Evolutionary conservation across 1,284 basidiomycete species (phyloP), one percentile per base, ranked within the genome.

Genomic region (Naganishia albida): DNA sequence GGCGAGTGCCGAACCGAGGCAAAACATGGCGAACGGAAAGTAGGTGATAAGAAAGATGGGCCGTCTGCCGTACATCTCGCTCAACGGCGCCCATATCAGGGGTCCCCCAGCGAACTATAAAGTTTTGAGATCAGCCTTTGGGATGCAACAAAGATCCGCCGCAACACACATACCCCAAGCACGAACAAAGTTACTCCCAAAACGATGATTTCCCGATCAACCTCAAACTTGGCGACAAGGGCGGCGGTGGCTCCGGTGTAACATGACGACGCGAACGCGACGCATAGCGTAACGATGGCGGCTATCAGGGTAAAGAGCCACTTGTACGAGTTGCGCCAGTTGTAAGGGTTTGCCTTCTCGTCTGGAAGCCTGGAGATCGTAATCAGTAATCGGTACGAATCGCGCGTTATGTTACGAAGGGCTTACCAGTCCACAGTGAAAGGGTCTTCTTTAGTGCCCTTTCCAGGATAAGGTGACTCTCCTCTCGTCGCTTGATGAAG

Each of bases 141-240:
- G n/a, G 43, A 44, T 12, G 7, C 38, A 39, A 38, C 25, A 16
- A 23, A 23, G 20, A 48, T 20, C 38, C 1, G 18, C 8, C 39
- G n/a, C 25, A 18, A 38, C 23, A 6, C 3, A 51, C 68, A 66
- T 49, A 71, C 68, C 18, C 72, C 83, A 48, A 86, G 74, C 38
- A 87, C 85, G 73, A 85, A 87, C 20, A 87, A 74, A 2, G 85
- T 84, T 39, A 88, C 81, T 44, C 87, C 86, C 2, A 87, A 79
- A 56, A 86, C 83, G 12, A 83, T 84, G 50, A 86, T 76, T 64
- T 85, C 82, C 63, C 81, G 60, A 62, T 64, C 82, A 64, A 85
- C 80, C 62, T 82, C 75, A n/a, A 88, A 77, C 42, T 84, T 82
- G 34, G 72, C 71, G 56, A 79, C 77, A 34, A 85, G 83, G 59